Evolutionary conservation across 148 eudicot species (phyloP), one percentile per base, ranked within the genome.

Genomic region (Drosera capensis): DNA sequence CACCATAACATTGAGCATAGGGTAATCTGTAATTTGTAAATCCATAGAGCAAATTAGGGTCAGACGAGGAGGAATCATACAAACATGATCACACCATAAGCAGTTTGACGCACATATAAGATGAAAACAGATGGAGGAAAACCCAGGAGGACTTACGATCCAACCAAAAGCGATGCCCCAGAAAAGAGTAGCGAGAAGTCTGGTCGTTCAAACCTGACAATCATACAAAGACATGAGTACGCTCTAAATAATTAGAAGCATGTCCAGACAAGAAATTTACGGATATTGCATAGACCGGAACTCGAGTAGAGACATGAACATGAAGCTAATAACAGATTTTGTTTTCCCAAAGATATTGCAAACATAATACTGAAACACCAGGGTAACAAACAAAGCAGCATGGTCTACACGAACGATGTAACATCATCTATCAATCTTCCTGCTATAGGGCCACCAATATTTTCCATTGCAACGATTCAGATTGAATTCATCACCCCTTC

Each of bases 1-100:
- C 99, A 47, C 99, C 99, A 56, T 90, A 90, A 58, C 95, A 84
- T 45, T 90, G 99, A 65, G 99, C 93, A 78, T 84, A 90, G 7
- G 93, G 68, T 61, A 68, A 63, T 35, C 97, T 88, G 70, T n/a
- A n/a, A n/a, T n/a, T n/a, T n/a, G n/a, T n/a, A n/a, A n/a, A n/a
- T n/a, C n/a, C n/a, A n/a, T 22, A 65, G 8, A 57, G 52, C 40
- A 45, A 23, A 3, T 18, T 8, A 25, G 31, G 49, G 17, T 1
- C 29, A n/a, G 14, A 14, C 8, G 13, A 8, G 11, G 6, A 2
- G 15, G 2, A 9, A 23, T n/a, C n/a, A n/a, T n/a, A 20, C 11
- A 19, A 2, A 44, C 17, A 21, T 41, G n/a, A 0, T 11, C 3
- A 34, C 13, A 9, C 11, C n/a, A 11, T 9, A 34, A 15, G 40